Evolutionary conservation across 208 protist genomes (phyloP), one percentile per base, ranked within the genome.

Genomic region (Strigomonas oncopelti): DNA sequence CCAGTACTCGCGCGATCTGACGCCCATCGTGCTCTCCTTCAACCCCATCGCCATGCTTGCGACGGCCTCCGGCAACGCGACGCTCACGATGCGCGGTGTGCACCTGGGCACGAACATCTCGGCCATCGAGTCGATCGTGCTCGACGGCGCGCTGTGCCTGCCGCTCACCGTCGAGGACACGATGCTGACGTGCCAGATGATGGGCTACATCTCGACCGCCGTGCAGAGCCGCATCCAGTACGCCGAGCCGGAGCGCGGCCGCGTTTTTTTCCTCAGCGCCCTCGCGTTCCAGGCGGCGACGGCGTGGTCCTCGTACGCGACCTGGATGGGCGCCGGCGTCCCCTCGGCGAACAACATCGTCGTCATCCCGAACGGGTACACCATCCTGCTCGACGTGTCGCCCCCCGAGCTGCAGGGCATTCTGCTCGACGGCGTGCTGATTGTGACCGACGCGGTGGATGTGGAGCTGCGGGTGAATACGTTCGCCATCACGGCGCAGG

Each of bases 281-380:
- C 74, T 77, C 61, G 55, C 67, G 25, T 80, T 84, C 65, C 80
- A 80, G 65, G 69, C 74, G 0, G 69, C 74, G 4, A 72, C 78
- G 0, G 65, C 71, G 52, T 84, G 78, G 78, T 84, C 78, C 16
- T 79, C 78, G 22, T 79, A 77, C 65, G 59, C 75, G 14, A 72
- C 78, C 20, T 84, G 78, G 78, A 69, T 68, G 31, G 67, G 71
- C 5, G 52, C 52, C 14, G 60, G 60, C 13, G 65, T 72, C 1
- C 78, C 78, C 7, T 55, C 42, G 29, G 66, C 65, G 36, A 71
- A 68, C 7, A 36, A 72, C 18, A 70, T 69, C 7, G 72, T 78
- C 0, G 61, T 74, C 1, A 61, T 85, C 11, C 55, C 64, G 13
- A 46, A 38, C 25, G 67, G 60, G 55, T 74, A 62, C 54, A 69